Base-by-base conservation (phyloP, 2,329 filamentous ascomycete species). In the Westerdykella aurantiaca region DNA sequence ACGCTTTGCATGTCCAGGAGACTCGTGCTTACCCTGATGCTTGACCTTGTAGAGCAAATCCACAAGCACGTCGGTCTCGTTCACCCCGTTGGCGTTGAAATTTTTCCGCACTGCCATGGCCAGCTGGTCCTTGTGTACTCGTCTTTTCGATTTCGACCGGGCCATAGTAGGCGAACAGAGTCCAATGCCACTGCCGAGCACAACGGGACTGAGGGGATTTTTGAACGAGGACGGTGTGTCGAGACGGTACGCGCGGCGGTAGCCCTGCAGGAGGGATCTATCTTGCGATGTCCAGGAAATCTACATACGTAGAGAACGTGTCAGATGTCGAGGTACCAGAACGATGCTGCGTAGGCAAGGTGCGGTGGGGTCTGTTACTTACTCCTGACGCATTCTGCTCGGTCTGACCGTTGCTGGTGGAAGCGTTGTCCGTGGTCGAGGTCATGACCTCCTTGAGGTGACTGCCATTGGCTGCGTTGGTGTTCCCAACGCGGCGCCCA, bases 1-100 rank as follows among this genome's bases (percentile, higher is more conserved):
- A 29, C 25, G 9, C 25, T 4, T 18, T 16, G 23, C 21, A 13
- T 37, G 39, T 44, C 23, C 45, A 25, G 37, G 13, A 18, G 7
- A 7, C n/a, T 16, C n/a, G 23, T 34, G 29, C 60, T 61, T 70
- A 69, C 79, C 77, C 48, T 81, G 74, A 51, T 76, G 77, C 59
- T 77, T 75, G 23, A 86, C 76, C 60, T 82, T 85, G 73, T 88
- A 86, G 48, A 89, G 73, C 61, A 88, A 81, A 51, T 86, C 85
- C 44, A 90, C 85, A 45, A 93, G 85, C 52, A 89, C 83, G 56
- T 93, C 87, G 61, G 83, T 88, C 71, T 94, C 88, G 51, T 82
- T 83, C 34, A 91, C 80, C 13, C 84, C 85, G 52, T 86, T 75
- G 29, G 80, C 81, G 61, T 93, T 93, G 71, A 93, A 93, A 68